A percentile compares a stretch with the other conserved stretches of the same genome.
phyloP scores from a whole-genome alignment of 257 asterid genomes.

The Fraxinus americana region DNA sequence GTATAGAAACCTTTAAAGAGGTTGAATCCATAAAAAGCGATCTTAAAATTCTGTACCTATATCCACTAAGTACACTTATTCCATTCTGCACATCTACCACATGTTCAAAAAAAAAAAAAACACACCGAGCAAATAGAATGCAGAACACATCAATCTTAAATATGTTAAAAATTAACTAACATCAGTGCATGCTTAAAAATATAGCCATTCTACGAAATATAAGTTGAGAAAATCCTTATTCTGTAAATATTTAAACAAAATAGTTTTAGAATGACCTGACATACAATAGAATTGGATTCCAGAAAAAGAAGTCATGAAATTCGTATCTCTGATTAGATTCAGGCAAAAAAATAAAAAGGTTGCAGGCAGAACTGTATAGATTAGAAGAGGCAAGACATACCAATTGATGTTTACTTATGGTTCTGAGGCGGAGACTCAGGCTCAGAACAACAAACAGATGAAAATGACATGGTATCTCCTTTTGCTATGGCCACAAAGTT shows the following conservation, averaged over 20 bases:
- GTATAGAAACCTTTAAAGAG: too few species aligned
- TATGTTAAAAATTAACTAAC: background rate
- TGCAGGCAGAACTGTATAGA: background rate
- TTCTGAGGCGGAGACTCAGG: conserved; percentile 80
- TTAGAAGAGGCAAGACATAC: conserved; percentile 29
- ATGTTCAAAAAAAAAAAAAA: too few species aligned
- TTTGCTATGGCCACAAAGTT: conserved; percentile 76
- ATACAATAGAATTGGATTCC: background rate
- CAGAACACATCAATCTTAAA: background rate
- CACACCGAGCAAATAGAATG: background rate
- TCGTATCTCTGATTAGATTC: background rate
- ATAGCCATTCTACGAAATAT: background rate
- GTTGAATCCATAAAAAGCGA: too few species aligned
- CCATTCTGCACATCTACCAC: background rate
- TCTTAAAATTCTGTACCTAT: too few species aligned
- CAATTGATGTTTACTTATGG: conserved; percentile 33
- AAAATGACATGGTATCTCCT: conserved; percentile 86
- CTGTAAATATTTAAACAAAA: background rate
- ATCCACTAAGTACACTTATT: background rate
- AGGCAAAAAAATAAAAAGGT: background rate
- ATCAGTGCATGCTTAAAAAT: background rate
- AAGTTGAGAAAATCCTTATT: background rate
- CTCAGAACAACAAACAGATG: conserved; percentile 84
- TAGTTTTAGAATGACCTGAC: background rate
- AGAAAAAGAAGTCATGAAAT: background rate